Evolutionary conservation across 768 basidiomycete species (phyloP), one percentile per base, ranked within the genome.

Genomic region (Auriscalpium orientale): DNA sequence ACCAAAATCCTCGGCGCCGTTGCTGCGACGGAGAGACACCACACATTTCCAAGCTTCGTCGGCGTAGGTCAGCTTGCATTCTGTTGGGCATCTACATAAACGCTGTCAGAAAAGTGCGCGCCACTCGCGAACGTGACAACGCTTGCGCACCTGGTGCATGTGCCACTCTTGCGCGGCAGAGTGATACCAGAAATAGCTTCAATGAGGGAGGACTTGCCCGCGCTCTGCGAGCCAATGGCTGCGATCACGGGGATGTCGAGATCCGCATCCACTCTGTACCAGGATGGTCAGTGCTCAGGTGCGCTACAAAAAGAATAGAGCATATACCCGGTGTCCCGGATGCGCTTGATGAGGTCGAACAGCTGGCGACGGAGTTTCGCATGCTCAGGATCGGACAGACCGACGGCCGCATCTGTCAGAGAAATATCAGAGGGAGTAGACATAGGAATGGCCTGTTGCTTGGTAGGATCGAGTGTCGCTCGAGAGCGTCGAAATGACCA

Each of bases 151-250:
- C 88, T 75, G 1, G 88, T 91, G 58, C 88, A 89, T 0, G 87
- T 89, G 0, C 88, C 88, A n/a, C 80, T 73, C 0, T 83, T 84
- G 10, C 86, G 77, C 21, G 87, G 87, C 0, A 89, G 70, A 0
- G 79, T 84, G 16, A 89, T 80, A 0, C 87, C 85, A 0, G 85
- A 87, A 46, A 90, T 88, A 0, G 84, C 79, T 61, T 90, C 87
- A 11, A 90, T 89, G 4, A 89, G 74, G 0, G 87, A 89, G 0
- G 85, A 87, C 62, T 89, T 89, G 0, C 88, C 88, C 0, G 84
- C 85, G 46, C 82, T 85, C 59, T 90, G 88, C 2, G 75, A 78
- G 1, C 88, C 87, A 16, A 88, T 78, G 45, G 89, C 88, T 0
- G 81, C 83, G 35, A 90, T 87, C 58, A 82, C 79, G 0, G 89